Percentiles rank a stretch among this genome's conserved stretches.
phyloP scores from a whole-genome alignment of 1,139 yeast species.

The Yamadazyma epiphylla region DNA sequence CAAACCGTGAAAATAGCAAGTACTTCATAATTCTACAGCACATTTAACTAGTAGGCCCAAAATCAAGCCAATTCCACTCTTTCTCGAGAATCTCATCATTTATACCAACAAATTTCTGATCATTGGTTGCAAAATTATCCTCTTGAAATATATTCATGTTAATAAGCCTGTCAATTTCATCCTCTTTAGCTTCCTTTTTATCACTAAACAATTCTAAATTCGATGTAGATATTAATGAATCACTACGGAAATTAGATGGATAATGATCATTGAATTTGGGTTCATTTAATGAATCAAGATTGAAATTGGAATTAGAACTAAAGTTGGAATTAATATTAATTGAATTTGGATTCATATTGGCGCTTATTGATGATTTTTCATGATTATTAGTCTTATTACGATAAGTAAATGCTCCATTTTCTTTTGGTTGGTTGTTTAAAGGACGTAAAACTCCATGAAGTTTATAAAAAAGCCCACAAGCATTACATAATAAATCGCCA shows the following conservation, averaged over 20 bases:
- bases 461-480: constrained; percentile 46
- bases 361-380: constrained; percentile 7
- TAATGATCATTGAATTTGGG: neutral
- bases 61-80: constrained; percentile 31
- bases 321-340: constrained; percentile 1
- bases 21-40: too few relatives aligned
- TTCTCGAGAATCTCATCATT: constrained; percentile 15
- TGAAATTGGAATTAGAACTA: neutral
- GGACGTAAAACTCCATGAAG: constrained; percentile 46
- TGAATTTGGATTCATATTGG: constrained; percentile 6
- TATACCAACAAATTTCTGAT: constrained; percentile 12
- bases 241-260: constrained; percentile 9
- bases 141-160: constrained; percentile 39
- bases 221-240: constrained; percentile 20
- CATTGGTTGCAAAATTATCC: constrained; percentile 14
- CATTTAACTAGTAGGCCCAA: too few relatives aligned
- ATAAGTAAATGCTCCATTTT: too few relatives aligned
- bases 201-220: constrained; percentile 24
- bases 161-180: constrained; percentile 39
- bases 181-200: constrained; percentile 14
- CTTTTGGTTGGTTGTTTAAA: constrained; percentile 18
- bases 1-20: too few relatives aligned
- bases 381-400: too few relatives aligned
- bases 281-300: constrained; percentile 1
- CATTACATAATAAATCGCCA: constrained; percentile 45